Evolutionary conservation across 2,329 filamentous ascomycete species (phyloP).

Genomic region (Colletotrichum costaricense): DNA sequence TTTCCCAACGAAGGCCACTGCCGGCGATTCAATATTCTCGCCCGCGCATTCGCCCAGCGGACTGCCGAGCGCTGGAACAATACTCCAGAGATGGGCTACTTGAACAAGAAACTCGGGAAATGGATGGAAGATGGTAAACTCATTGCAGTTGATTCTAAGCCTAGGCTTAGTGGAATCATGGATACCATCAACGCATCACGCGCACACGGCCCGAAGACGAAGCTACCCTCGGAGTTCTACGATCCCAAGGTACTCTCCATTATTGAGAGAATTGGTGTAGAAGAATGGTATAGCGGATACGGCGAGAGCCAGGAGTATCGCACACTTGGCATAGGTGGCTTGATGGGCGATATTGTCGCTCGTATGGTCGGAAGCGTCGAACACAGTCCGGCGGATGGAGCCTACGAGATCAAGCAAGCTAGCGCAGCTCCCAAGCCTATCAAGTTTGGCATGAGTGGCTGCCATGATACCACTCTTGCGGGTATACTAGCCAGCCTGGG

Average conservation of each 20-base stretch:
- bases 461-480: conserved; percentile 94
- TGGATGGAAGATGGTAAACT: conserved; percentile 82
- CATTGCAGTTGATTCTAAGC: conserved; percentile 86
- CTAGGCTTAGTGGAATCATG: conserved; percentile 89
- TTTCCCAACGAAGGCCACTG: conserved; percentile 82
- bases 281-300: conserved; percentile 95
- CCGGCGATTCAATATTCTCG: conserved; percentile 76
- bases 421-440: conserved; percentile 58
- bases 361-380: conserved; percentile 79
- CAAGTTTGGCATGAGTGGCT: conserved; percentile 84
- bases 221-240: conserved; percentile 88
- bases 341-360: conserved; percentile 85
- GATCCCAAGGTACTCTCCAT: conserved; percentile 77
- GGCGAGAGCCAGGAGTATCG: conserved; percentile 87
- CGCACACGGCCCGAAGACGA: conserved; percentile 84
- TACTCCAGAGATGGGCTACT: conserved; percentile 83
- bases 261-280: conserved; percentile 80
- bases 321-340: conserved; percentile 84
- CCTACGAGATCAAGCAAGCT: conserved; percentile 58
- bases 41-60: conserved; percentile 77
- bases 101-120: conserved; percentile 81
- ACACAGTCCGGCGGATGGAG: conserved; percentile 63
- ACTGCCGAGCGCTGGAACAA: conserved; percentile 80
- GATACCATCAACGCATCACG: conserved; percentile 92
- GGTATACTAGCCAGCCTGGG: conserved; percentile 82